Conservation (phyloP, 2,329 filamentous ascomycete species). For the Lachnellula hyalina region DNA sequence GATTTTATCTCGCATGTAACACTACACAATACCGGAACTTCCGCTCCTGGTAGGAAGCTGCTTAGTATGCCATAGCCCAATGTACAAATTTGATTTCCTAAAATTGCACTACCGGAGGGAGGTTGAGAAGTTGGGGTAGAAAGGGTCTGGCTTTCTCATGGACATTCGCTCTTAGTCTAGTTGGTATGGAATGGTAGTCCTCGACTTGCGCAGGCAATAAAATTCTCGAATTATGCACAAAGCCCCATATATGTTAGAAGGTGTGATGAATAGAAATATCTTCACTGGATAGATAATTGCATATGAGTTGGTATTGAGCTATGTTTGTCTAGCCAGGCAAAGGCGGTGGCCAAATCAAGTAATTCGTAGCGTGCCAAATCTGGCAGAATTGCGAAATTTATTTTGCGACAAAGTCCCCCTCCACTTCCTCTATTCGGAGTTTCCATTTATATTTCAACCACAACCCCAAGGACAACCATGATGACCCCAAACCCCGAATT, state of each 20-base stretch:
- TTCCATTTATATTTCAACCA: slow-evolving; percentile 1
- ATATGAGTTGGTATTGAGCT: not conserved
- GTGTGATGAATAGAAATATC: not conserved
- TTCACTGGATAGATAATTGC: not conserved
- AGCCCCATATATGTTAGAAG: not conserved
- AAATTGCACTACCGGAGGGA: slow-evolving; percentile 17
- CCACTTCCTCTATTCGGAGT: not conserved
- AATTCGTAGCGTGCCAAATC: not conserved
- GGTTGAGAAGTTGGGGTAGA: slow-evolving; percentile 6
- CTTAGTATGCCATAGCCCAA: slow-evolving; percentile 18
- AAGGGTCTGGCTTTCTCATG: slow-evolving; percentile 17
- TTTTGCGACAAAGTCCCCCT: slow-evolving; percentile 1
- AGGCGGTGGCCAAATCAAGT: slow-evolving; percentile 14
- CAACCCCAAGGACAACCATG: slow-evolving; percentile 20
- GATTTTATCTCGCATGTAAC: slow-evolving; percentile 27
- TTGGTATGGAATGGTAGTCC: slow-evolving; percentile 15
- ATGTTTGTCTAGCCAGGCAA: not conserved
- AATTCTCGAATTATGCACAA: slow-evolving; percentile 5
- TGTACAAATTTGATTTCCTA: slow-evolving; percentile 29
- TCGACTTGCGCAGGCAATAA: slow-evolving; percentile 22
- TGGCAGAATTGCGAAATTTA: slow-evolving; percentile 11
- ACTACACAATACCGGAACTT: slow-evolving; percentile 25
- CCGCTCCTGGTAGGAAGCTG: slow-evolving; percentile 15
- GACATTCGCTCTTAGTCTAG: slow-evolving; percentile 22
- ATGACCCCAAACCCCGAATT: slow-evolving; percentile 35